Evolutionary conservation across 495 filamentous ascomycete species (phyloP).

Genomic region (Staphylotrichum tortipilum): DNA sequence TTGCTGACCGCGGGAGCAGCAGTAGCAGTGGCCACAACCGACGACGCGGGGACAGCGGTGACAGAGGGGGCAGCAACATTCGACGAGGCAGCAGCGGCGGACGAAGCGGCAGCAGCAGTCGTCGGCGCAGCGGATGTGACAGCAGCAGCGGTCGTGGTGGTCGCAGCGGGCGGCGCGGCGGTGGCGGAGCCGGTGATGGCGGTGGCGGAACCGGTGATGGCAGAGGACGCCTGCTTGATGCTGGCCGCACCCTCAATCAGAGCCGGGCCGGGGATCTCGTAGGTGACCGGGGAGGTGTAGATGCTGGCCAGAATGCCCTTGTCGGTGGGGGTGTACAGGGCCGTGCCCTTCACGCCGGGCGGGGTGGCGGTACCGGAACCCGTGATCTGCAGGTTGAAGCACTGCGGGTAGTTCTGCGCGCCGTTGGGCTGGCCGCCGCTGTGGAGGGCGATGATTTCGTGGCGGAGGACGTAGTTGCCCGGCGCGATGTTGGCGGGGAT

Average conservation of each 20-base stretch:
- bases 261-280: constrained; percentile 41
- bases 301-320: constrained; percentile 58
- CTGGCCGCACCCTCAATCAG: constrained; percentile 24
- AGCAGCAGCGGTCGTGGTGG: neutral
- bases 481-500: constrained; percentile 55
- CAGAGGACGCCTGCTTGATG: constrained; percentile 10
- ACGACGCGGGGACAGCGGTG: neutral
- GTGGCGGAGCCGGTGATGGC: constrained; percentile 11
- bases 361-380: constrained; percentile 54
- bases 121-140: neutral
- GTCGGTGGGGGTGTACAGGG: constrained; percentile 54
- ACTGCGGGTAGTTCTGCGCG: constrained; percentile 74
- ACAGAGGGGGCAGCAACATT: too few relatives aligned
- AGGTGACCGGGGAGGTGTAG: constrained; percentile 42
- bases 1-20: neutral
- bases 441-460: constrained; percentile 77
- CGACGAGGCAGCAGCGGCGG: neutral
- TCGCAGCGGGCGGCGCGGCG: constrained; percentile 4
- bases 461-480: constrained; percentile 70
- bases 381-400: constrained; percentile 65
- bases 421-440: constrained; percentile 51
- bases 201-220: constrained; percentile 11
- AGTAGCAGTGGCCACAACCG: constrained; percentile 1
- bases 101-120: neutral
- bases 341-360: constrained; percentile 48